phyloP scores from a whole-genome alignment of 2,329 filamentous ascomycete species.

The Colletotrichum noveboracense region DNA sequence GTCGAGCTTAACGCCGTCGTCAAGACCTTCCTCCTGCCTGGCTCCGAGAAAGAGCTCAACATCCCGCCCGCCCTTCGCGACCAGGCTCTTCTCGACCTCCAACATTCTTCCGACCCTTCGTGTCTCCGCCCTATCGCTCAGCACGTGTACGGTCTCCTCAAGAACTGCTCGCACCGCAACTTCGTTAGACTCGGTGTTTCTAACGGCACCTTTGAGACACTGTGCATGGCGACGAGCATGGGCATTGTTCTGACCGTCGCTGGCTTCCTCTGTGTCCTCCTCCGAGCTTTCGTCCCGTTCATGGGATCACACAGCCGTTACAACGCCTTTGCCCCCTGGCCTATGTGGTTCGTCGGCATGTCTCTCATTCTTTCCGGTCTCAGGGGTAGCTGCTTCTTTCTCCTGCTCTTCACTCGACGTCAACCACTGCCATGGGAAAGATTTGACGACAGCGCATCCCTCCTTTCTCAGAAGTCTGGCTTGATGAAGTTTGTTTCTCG shows the following conservation, averaged over 20 bases:
- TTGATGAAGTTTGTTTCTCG: slow-evolving; percentile 36
- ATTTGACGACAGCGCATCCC: slow-evolving; percentile 42
- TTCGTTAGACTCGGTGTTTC: slow-evolving; percentile 59
- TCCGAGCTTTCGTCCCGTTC: slow-evolving; percentile 42
- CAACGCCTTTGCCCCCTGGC: slow-evolving; percentile 47
- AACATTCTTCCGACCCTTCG: slow-evolving; percentile 39
- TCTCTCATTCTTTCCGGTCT: slow-evolving; percentile 48
- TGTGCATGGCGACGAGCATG: slow-evolving; percentile 49
- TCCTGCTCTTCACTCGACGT: slow-evolving; percentile 49
- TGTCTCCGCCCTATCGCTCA: slow-evolving; percentile 48
- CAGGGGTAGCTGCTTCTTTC: slow-evolving; percentile 52
- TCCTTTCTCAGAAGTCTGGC: slow-evolving; percentile 26
- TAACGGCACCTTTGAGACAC: slow-evolving; percentile 55
- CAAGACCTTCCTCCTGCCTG: slow-evolving; percentile 44
- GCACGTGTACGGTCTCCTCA: slow-evolving; percentile 50
- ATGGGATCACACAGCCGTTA: slow-evolving; percentile 44
- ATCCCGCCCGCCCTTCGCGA: slow-evolving; percentile 47
- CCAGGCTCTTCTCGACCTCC: slow-evolving; percentile 39
- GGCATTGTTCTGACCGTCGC: slow-evolving; percentile 44
- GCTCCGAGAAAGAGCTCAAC: slow-evolving; percentile 51
- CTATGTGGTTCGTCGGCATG: slow-evolving; percentile 50
- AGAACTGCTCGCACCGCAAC: slow-evolving; percentile 53
- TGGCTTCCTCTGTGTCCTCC: slow-evolving; percentile 44
- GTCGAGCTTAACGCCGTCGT: slow-evolving; percentile 44
- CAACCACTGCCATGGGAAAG: slow-evolving; percentile 54